phyloP scores from a whole-genome alignment of 257 asterid genomes.

The Anisodus acutangulus region DNA sequence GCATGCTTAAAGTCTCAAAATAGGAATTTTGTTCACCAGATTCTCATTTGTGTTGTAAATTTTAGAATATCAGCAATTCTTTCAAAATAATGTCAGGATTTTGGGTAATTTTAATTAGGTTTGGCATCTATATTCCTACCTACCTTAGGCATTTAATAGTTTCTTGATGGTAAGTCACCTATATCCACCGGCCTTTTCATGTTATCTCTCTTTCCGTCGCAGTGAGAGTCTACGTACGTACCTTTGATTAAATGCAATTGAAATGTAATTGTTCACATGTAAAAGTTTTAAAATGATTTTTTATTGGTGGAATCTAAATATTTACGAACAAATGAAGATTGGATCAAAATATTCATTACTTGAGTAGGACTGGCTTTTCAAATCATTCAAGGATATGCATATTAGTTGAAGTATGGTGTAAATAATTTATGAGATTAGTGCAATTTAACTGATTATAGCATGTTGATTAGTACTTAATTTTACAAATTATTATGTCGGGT shows the following conservation, averaged over 20 bases:
- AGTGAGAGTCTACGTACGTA: neutral
- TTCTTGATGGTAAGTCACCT: slow-evolving; percentile 30
- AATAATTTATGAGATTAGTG: too few relatives aligned
- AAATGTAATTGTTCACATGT: too few relatives aligned
- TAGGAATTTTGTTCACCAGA: neutral
- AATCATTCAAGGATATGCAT: too few relatives aligned
- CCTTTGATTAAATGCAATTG: neutral
- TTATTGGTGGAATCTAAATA: too few relatives aligned
- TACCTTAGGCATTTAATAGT: neutral
- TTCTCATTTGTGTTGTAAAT: neutral
- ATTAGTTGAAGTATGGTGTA: too few relatives aligned
- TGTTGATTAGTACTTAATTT: too few relatives aligned
- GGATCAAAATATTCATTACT: too few relatives aligned
- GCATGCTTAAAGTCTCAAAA: neutral
- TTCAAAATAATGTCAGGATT: neutral
- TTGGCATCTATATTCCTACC: slow-evolving; percentile 2
- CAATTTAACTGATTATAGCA: too few relatives aligned
- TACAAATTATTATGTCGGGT: too few relatives aligned
- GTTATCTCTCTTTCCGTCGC: neutral
- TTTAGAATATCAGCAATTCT: neutral
- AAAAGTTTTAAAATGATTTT: too few relatives aligned
- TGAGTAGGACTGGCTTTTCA: too few relatives aligned
- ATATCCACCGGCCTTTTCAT: slow-evolving; percentile 12
- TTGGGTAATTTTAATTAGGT: neutral
- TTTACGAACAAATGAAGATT: too few relatives aligned